These are phyloP conservation scores for Oryza officinalis DNA, from an alignment of 176 grass and related monocot species.

Conservation along the genomic window DNA sequence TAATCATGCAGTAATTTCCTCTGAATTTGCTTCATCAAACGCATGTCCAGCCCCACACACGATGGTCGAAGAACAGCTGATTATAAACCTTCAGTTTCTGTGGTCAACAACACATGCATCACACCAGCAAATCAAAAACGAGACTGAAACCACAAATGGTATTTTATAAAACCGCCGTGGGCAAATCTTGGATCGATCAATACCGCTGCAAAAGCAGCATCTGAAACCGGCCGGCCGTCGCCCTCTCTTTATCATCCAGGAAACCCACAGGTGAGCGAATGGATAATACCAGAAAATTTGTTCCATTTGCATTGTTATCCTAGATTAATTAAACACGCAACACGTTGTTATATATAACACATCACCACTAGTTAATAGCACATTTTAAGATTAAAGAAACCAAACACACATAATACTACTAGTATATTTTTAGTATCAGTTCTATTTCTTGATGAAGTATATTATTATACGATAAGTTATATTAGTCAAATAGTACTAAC, in stretches of 20 bases:
- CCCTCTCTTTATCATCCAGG: background rate
- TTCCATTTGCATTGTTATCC: background rate
- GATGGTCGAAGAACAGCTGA: background rate
- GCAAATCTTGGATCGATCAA: background rate
- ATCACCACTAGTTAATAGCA: background rate
- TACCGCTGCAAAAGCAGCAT: background rate
- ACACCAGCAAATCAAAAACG: background rate
- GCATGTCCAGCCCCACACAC: background rate
- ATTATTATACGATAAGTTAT: no score
- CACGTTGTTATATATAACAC: background rate
- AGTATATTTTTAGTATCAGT: no score
- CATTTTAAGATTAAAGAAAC: background rate
- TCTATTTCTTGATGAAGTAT: no score
- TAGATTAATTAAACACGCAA: background rate
- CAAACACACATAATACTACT: background rate
- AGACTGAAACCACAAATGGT: background rate
- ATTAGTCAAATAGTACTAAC: no score
- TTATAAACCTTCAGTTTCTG: background rate
- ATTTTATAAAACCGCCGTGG: background rate
- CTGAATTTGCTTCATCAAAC: background rate
- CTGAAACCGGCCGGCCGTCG: background rate
- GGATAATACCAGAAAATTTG: background rate
- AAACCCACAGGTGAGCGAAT: background rate
- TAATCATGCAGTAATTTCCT: background rate
- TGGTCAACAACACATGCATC: background rate